phyloP scores from a whole-genome alignment of 1,139 yeast genomes.

The Zygosaccharomyces sapae region DNA sequence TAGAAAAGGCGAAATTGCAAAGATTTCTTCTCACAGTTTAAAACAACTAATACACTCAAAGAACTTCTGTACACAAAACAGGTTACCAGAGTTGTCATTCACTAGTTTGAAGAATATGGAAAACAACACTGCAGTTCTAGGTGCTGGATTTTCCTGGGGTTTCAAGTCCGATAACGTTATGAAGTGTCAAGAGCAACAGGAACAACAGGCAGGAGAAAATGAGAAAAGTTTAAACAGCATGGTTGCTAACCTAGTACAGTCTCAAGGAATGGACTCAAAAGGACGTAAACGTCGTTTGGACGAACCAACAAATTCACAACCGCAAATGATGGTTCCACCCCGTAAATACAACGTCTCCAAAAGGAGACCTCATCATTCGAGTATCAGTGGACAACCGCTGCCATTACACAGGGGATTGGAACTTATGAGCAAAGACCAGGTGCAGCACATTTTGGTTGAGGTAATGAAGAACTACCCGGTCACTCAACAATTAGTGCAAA shows the following conservation, averaged over 20 bases:
- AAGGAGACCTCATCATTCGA: slow-evolving; percentile 17
- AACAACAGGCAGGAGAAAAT: slow-evolving; percentile 1
- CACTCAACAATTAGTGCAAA: slow-evolving; percentile 22
- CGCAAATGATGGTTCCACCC: not conserved
- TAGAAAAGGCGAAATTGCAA: slow-evolving; percentile 5
- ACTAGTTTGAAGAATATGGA: not conserved
- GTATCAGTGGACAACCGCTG: slow-evolving; percentile 33
- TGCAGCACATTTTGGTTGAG: slow-evolving; percentile 27
- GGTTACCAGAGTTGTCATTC: slow-evolving; percentile 21
- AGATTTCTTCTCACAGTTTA: slow-evolving; percentile 4
- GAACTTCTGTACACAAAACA: not conserved
- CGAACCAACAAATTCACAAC: slow-evolving; percentile 3
- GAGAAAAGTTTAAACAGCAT: slow-evolving; percentile 1
- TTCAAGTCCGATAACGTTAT: slow-evolving; percentile 18
- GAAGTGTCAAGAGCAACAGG: slow-evolving; percentile 9
- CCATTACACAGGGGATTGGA: slow-evolving; percentile 34
- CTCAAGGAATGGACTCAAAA: slow-evolving; percentile 5
- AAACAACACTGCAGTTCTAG: slow-evolving; percentile 9
- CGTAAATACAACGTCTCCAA: slow-evolving; percentile 13
- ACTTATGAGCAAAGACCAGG: slow-evolving; percentile 30
- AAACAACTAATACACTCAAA: not conserved
- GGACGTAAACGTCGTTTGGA: slow-evolving; percentile 7
- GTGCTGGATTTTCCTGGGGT: slow-evolving; percentile 35
- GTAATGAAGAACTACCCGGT: slow-evolving; percentile 30
- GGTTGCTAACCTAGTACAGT: slow-evolving; percentile 3